These are phyloP conservation scores for Malassezia globosa DNA, from an alignment of 1,284 basidiomycete species.

Conservation along the genomic window DNA sequence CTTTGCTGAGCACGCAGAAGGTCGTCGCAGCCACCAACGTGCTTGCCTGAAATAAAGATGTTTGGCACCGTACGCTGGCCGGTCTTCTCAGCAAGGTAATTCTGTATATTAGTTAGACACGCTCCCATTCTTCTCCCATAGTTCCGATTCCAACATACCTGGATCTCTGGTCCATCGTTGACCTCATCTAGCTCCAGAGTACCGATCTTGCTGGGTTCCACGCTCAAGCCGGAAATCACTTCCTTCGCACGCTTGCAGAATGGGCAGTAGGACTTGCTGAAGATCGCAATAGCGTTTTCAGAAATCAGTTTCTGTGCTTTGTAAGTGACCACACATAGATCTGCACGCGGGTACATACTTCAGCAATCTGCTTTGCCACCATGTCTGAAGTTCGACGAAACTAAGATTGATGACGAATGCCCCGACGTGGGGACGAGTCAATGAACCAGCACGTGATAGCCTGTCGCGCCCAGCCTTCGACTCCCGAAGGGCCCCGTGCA, in stretches of 20 bases:
- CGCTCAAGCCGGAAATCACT: conserved; percentile 37
- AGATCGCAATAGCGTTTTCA: conserved; percentile 45
- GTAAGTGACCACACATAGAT: conserved; percentile 3
- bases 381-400: too few relatives aligned
- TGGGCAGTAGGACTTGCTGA: conserved; percentile 47
- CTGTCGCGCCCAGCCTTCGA: too few relatives aligned
- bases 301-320: conserved; percentile 38
- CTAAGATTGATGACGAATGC: too few relatives aligned
- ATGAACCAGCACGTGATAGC: not conserved
- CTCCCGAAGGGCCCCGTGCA: too few relatives aligned
- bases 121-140: not conserved
- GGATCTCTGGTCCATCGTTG: conserved; percentile 38
- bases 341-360: conserved; percentile 20
- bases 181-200: conserved; percentile 48
- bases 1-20: conserved; percentile 28
- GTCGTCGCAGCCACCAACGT: conserved; percentile 47
- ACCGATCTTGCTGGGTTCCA: conserved; percentile 37
- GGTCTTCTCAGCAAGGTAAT: conserved; percentile 48
- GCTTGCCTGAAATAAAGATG: conserved; percentile 48
- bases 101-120: conserved; percentile 19
- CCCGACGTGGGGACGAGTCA: too few relatives aligned
- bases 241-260: conserved; percentile 46
- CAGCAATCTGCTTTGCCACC: conserved; percentile 44
- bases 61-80: conserved; percentile 49
- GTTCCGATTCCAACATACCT: conserved; percentile 27